These are phyloP conservation scores for Chrysochromulina parva DNA, from an alignment of 78 protist species.

Conservation along the genomic window DNA sequence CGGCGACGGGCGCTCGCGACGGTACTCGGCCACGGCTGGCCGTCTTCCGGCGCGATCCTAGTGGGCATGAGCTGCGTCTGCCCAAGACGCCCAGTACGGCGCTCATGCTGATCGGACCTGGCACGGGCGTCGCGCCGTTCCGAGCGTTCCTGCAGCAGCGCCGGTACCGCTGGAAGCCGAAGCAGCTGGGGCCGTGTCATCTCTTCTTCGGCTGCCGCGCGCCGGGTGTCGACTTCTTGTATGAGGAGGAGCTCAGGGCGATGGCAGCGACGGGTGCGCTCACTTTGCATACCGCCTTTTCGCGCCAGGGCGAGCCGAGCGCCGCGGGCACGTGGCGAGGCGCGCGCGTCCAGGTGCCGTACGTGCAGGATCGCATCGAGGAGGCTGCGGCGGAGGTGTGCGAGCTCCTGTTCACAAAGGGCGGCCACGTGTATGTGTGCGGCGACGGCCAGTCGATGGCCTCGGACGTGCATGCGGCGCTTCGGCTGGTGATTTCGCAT, in stretches of 20 bases:
- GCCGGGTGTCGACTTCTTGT: neutral
- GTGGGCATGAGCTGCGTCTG: constrained; percentile 5
- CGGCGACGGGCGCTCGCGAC: neutral
- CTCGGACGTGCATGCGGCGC: neutral
- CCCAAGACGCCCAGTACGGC: neutral
- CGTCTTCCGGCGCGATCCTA: neutral
- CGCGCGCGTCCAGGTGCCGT: neutral
- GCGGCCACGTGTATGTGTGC: neutral
- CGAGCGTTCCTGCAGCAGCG: constrained; percentile 13
- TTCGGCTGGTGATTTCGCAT: neutral
- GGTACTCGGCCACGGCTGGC: no score
- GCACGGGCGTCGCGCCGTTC: constrained; percentile 30
- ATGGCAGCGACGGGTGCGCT: neutral
- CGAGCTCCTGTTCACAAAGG: neutral
- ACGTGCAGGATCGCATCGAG: neutral
- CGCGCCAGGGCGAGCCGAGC: neutral
- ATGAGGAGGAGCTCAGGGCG: neutral
- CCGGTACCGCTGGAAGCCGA: neutral
- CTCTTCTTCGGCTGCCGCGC: constrained; percentile 23
- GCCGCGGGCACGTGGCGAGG: neutral
- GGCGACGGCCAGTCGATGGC: constrained; percentile 36
- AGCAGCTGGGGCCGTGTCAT: neutral
- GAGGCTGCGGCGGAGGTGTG: neutral
- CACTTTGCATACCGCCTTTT: constrained; percentile 9
- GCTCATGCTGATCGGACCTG: neutral